Base-by-base conservation (phyloP, 1,284 basidiomycete genomes). In the Trametes hirsuta region DNA sequence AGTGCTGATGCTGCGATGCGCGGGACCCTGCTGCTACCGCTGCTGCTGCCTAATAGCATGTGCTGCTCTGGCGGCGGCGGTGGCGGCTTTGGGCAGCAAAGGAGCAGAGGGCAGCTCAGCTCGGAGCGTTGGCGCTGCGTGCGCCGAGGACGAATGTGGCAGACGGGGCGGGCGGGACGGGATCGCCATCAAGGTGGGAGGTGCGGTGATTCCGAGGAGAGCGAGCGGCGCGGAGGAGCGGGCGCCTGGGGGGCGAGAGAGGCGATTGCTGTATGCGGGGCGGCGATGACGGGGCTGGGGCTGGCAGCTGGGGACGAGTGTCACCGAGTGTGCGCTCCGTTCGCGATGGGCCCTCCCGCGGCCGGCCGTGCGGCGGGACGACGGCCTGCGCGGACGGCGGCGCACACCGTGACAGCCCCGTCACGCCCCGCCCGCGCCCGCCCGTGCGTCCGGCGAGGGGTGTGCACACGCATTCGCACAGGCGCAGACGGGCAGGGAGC, bases 171-270 rank as follows among this genome's bases (percentile, higher is more conserved):
- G 55, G 49, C 48, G 42, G 55, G 55, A 37, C 45, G 49, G 47
- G 56, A 58, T 58, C 56, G 56, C 56, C 56, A 58, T 58, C 56
- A 58, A 25, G 11, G 22, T 12, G 25, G 55, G 42, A 47, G 49
- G 41, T 52, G 49, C 56, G 49, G 56, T 52, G 56, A 52, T 52
- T 58, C 56, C 56, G 49, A 52, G 56, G 56, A 58, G 56, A 18
- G 37, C 56, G 56, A 58, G 45, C 56, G 56, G 49, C 56, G 48
- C 56, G 56, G 56, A 58, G 49, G 49, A 39, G 24, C 45, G 50
- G 44, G 49, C 49, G 56, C 9, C 49, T 52, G 56, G 44, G 56
- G 55, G 36, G 42, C 15, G 36, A 47, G 55, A 51, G 48, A 51
- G 54, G 55, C 48, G 56, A 52, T 52, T 58, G 56, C 49, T 57